phyloP scores from a whole-genome alignment of 371 early-diverging fungal genomes.

The Actinomortierella wolfii region DNA sequence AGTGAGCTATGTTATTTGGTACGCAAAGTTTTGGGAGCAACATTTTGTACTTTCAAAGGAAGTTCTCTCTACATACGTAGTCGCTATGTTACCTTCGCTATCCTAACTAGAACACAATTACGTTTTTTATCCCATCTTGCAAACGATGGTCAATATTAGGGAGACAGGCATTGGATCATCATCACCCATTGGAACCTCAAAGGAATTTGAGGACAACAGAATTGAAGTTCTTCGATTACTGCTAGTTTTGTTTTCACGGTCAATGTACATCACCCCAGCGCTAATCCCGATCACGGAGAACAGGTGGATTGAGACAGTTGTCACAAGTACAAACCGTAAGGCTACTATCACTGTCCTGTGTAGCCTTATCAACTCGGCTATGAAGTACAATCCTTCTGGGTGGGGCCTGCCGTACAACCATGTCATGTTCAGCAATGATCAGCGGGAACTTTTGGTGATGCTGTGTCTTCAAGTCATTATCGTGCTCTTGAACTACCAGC shows the following conservation, averaged over 20 bases:
- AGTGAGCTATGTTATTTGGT: slow-evolving; percentile 81
- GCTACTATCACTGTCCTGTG: slow-evolving; percentile 77
- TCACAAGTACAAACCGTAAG: slow-evolving; percentile 72
- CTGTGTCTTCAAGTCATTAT: slow-evolving; percentile 70
- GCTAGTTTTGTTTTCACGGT: slow-evolving; percentile 72
- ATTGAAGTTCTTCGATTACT: slow-evolving; percentile 80
- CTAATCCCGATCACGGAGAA: slow-evolving; percentile 62
- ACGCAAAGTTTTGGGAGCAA: background rate
- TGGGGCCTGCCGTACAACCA: slow-evolving; percentile 91
- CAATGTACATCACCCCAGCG: slow-evolving; percentile 79
- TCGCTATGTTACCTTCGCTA: no score
- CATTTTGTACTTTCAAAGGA: no score
- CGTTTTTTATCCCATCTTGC: no score
- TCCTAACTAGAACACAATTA: no score
- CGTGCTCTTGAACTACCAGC: slow-evolving; percentile 72
- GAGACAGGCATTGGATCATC: slow-evolving; percentile 76
- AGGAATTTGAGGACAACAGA: slow-evolving; percentile 70
- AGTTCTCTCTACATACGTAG: no score
- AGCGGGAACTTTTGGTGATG: slow-evolving; percentile 72
- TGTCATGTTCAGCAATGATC: slow-evolving; percentile 66
- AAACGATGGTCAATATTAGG: slow-evolving; percentile 36
- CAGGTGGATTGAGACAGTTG: slow-evolving; percentile 59
- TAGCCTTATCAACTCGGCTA: slow-evolving; percentile 80
- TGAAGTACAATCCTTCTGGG: slow-evolving; percentile 81
- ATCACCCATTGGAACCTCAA: slow-evolving; percentile 69